These are phyloP conservation scores for Scheffersomyces parashehatae DNA, from an alignment of 1,139 yeast genomes.

Conservation along the genomic window DNA sequence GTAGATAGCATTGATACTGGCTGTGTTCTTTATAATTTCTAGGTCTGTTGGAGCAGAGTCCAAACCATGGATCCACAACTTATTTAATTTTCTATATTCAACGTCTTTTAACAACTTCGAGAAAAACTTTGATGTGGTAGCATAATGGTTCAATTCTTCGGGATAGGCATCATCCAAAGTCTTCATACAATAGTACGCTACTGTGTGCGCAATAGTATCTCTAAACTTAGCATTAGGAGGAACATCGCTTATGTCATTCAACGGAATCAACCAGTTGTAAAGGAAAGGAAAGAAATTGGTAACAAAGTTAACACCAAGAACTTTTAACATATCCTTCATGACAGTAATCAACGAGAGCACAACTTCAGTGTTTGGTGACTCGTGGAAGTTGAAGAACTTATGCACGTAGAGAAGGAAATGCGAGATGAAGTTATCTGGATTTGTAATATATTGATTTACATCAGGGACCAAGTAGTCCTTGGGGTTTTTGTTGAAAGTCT, in stretches of 20 bases:
- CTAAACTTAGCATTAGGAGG: slow-evolving; percentile 17
- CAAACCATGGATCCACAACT: slow-evolving; percentile 33
- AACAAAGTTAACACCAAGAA: slow-evolving; percentile 49
- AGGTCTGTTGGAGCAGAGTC: slow-evolving; percentile 20
- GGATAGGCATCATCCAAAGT: slow-evolving; percentile 33
- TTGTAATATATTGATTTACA: slow-evolving; percentile 37
- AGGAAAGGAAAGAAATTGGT: slow-evolving; percentile 50
- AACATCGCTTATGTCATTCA: slow-evolving; percentile 10
- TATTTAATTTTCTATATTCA: slow-evolving; percentile 25
- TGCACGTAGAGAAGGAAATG: slow-evolving; percentile 36
- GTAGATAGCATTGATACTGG: neutral
- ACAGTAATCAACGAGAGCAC: slow-evolving; percentile 24
- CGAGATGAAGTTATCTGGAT: slow-evolving; percentile 36
- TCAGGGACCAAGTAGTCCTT: slow-evolving; percentile 36
- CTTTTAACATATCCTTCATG: slow-evolving; percentile 29
- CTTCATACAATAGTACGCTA: slow-evolving; percentile 27
- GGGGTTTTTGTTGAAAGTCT: slow-evolving; percentile 13
- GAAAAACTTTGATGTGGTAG: slow-evolving; percentile 25
- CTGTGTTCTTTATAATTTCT: slow-evolving; percentile 8
- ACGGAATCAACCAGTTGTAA: slow-evolving; percentile 43
- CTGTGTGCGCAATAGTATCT: slow-evolving; percentile 39
- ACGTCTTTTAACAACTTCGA: slow-evolving; percentile 27
- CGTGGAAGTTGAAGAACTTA: slow-evolving; percentile 29
- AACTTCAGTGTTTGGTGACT: slow-evolving; percentile 21
- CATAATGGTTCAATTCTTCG: slow-evolving; percentile 26